Evolutionary conservation across 1,139 yeast genomes (phyloP).

Genomic region (Hyphopichia fennica): DNA sequence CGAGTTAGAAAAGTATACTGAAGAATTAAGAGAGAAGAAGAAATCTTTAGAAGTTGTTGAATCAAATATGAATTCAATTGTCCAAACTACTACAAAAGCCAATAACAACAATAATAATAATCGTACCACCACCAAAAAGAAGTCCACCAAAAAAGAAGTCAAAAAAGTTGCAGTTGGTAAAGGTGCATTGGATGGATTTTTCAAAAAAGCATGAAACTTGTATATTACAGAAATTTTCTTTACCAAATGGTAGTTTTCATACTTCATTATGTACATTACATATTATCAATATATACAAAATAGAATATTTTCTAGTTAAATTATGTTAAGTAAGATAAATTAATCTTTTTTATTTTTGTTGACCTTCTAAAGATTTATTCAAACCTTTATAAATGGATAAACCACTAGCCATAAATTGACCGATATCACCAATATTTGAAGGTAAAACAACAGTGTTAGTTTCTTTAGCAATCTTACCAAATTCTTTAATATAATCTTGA

Average conservation of each 20-base stretch:
- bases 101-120: conserved; percentile 16
- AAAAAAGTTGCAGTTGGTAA: conserved; percentile 51
- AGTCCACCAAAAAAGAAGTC: conserved; percentile 18
- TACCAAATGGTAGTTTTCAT: too few species aligned
- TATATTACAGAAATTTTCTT: background rate
- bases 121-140: conserved; percentile 15
- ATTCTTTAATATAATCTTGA: conserved; percentile 79
- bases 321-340: background rate
- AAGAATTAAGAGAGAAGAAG: conserved; percentile 23
- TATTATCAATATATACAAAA: conserved; percentile 1
- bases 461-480: conserved; percentile 81
- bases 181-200: conserved; percentile 66
- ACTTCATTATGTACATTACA: conserved; percentile 2
- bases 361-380: conserved; percentile 15
- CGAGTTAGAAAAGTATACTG: conserved; percentile 29
- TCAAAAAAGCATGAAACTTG: conserved; percentile 33
- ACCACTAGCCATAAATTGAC: conserved; percentile 76
- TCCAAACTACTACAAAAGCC: conserved; percentile 14
- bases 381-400: conserved; percentile 68
- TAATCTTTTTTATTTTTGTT: conserved; percentile 6
- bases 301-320: conserved; percentile 4
- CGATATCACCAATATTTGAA: conserved; percentile 71
- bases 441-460: conserved; percentile 78
- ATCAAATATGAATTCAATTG: conserved; percentile 30
- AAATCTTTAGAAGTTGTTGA: conserved; percentile 25